Evolutionary conservation across 2,329 filamentous ascomycete species (phyloP).

Genomic region (Aureobasidium sp.): DNA sequence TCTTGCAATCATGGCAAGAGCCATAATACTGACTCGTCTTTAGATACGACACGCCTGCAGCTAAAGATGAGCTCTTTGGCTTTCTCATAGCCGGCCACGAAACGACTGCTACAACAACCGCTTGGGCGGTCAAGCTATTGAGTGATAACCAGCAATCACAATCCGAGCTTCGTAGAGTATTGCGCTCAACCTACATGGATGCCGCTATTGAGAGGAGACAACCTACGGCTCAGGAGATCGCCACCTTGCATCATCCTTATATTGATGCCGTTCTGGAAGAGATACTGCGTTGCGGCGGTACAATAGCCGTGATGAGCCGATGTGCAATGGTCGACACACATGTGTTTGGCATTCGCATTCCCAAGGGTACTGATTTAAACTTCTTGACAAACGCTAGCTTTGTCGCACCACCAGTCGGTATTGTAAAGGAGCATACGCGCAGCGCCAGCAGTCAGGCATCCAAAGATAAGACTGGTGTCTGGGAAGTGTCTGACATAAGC

Average conservation of each 20-base stretch:
- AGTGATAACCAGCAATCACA: constrained; percentile 31
- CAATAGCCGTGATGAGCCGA: constrained; percentile 26
- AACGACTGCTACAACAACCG: constrained; percentile 37
- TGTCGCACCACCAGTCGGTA: constrained; percentile 19
- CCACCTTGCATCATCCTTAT: constrained; percentile 29
- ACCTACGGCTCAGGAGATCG: constrained; percentile 30
- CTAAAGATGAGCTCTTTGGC: constrained; percentile 26
- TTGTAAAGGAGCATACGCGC: constrained; percentile 26
- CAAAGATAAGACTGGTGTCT: constrained; percentile 22
- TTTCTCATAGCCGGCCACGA: constrained; percentile 40
- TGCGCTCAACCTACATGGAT: constrained; percentile 25
- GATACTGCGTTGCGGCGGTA: constrained; percentile 28
- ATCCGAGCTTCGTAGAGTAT: constrained; percentile 26
- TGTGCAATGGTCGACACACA: constrained; percentile 31
- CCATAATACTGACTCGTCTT: neutral
- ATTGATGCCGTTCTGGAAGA: constrained; percentile 40
- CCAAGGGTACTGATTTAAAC: constrained; percentile 33
- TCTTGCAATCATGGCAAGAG: neutral
- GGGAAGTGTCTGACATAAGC: constrained; percentile 25
- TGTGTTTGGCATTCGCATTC: constrained; percentile 36
- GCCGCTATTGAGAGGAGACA: constrained; percentile 17
- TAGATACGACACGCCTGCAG: constrained; percentile 23
- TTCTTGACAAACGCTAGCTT: constrained; percentile 23
- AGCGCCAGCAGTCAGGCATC: constrained; percentile 26
- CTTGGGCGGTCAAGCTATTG: constrained; percentile 37